phyloP scores from a whole-genome alignment of 2,329 filamentous ascomycete genomes.

The Dryadomyces sulphureus region DNA sequence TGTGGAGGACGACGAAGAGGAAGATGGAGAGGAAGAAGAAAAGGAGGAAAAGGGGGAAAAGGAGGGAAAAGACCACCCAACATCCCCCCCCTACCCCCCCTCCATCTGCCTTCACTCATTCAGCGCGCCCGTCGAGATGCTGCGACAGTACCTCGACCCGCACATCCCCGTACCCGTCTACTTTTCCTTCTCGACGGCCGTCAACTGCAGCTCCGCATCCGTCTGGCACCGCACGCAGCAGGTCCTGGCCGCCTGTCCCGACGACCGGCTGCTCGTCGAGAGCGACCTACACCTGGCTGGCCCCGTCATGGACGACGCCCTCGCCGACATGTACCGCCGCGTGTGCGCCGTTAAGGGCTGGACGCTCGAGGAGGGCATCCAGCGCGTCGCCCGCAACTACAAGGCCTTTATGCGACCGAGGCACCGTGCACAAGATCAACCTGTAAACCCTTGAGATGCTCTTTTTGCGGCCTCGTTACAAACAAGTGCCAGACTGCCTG shows the following conservation, averaged over 20 bases:
- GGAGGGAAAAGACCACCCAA: background rate
- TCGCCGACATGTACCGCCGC: slow-evolving; percentile 62
- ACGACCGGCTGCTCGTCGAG: slow-evolving; percentile 68
- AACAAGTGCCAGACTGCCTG: background rate
- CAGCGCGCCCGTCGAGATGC: slow-evolving; percentile 58
- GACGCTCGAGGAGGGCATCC: slow-evolving; percentile 56
- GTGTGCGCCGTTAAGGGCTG: slow-evolving; percentile 71
- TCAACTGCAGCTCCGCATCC: slow-evolving; percentile 55
- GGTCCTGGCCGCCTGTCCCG: slow-evolving; percentile 59
- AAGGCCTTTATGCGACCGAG: slow-evolving; percentile 48
- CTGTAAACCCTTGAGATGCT: background rate
- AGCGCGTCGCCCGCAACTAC: slow-evolving; percentile 60
- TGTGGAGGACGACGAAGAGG: slow-evolving; percentile 13
- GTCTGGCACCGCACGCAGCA: slow-evolving; percentile 36
- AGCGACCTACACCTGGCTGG: slow-evolving; percentile 83
- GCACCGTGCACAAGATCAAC: background rate
- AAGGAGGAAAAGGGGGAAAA: background rate
- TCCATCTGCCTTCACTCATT: slow-evolving; percentile 90
- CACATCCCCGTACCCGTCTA: slow-evolving; percentile 63
- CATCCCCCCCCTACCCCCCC: slow-evolving; percentile 54
- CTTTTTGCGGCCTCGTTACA: background rate
- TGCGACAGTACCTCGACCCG: slow-evolving; percentile 64
- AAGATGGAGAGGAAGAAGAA: slow-evolving; percentile 4
- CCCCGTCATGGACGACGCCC: slow-evolving; percentile 57
- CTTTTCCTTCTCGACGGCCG: slow-evolving; percentile 73